Conservation (phyloP, 257 asterid genomes). For the Apocynum venetum region DNA sequence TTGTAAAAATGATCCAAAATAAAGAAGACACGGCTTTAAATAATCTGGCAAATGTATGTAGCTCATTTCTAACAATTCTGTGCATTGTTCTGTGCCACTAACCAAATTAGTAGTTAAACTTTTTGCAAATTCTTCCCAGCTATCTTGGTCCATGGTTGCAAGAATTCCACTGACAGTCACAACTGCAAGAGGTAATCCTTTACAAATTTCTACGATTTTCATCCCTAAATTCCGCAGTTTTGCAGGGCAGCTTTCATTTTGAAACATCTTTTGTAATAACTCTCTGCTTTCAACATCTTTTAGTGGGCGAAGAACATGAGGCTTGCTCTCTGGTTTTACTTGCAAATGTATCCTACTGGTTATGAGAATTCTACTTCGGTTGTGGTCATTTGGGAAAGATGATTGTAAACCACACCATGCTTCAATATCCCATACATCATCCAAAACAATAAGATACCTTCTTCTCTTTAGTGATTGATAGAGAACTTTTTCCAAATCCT, state of each 20-base stretch:
- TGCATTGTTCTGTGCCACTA: neutral
- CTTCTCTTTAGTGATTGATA: neutral
- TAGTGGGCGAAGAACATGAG: neutral
- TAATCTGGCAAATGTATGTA: constrained; percentile 13
- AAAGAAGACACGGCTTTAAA: constrained; percentile 14
- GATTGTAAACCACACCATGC: neutral
- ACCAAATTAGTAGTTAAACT: neutral
- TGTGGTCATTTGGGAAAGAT: neutral
- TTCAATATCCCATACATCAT: neutral
- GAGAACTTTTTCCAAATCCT: neutral
- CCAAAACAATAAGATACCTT: constrained; percentile 12
- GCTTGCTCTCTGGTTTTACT: neutral
- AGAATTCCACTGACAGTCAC: neutral
- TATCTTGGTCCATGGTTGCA: neutral
- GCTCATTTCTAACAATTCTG: neutral
- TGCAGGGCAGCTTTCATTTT: neutral
- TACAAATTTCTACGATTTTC: neutral
- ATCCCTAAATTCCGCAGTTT: neutral
- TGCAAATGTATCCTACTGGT: constrained; percentile 1
- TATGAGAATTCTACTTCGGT: constrained; percentile 11
- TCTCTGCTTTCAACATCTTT: neutral
- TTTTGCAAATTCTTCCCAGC: neutral
- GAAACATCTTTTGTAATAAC: constrained; percentile 2
- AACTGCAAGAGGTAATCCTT: constrained; percentile 9
- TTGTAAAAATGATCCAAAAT: constrained; percentile 1